Conservation (phyloP, 805 yeast genomes). For the Brettanomyces sp. region DNA sequence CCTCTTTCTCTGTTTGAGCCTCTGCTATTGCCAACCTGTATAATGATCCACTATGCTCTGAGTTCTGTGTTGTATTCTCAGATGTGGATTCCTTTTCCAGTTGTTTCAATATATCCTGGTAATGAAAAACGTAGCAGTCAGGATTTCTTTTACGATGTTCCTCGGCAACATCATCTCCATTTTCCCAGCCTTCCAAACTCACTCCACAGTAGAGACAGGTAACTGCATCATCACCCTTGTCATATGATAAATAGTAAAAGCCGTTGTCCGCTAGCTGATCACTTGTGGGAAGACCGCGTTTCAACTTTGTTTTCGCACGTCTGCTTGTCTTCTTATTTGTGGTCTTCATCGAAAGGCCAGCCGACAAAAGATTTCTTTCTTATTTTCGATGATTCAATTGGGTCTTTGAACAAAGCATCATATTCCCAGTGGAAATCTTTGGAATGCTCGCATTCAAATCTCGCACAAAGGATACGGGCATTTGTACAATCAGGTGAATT, state of each 20-base stretch:
- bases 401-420: constrained; percentile 25
- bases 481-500: constrained; percentile 20
- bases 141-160: constrained; percentile 44
- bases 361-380: constrained; percentile 27
- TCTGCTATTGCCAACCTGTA: background rate
- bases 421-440: constrained; percentile 12
- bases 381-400: constrained; percentile 24
- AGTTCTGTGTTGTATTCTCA: background rate
- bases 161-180: constrained; percentile 48
- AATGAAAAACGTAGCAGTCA: constrained; percentile 31
- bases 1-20: background rate
- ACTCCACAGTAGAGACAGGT: constrained; percentile 58
- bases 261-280: constrained; percentile 49
- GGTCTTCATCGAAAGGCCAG: constrained; percentile 36
- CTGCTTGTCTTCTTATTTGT: background rate
- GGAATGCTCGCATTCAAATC: constrained; percentile 5
- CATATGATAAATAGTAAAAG: constrained; percentile 46
- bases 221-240: constrained; percentile 41
- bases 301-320: constrained; percentile 4
- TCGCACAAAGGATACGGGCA: constrained; percentile 12
- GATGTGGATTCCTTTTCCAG: background rate
- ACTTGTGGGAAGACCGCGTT: constrained; percentile 29
- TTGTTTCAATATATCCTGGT: background rate
- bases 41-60: background rate
- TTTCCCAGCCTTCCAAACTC: constrained; percentile 65